Evolutionary conservation across 257 asterid species (phyloP), one percentile per base, ranked within the genome.

Genomic region (Haberlea rhodopensis): DNA sequence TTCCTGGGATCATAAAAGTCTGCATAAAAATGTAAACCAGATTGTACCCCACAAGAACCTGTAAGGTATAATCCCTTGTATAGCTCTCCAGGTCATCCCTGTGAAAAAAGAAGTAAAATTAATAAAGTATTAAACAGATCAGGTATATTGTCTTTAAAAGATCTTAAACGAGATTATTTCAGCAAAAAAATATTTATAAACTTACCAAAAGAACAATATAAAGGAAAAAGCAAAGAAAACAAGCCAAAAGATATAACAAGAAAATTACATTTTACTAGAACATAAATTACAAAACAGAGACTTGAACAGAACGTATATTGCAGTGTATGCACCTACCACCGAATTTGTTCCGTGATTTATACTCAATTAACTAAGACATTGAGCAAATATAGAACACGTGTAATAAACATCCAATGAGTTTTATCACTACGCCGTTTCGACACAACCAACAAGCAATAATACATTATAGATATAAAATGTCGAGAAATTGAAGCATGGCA

Each of bases 1-100:
- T 91, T 59, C 98, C 96, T 0, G 98, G 98, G 61, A 91, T 91
- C 98, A 91, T 91, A 73, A 89, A 91, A 20, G 98, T 91, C 95
- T 91, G 98, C 98, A 91, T 91, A 73, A 87, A 91, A 57, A 91
- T 81, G 89, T 89, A 89, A 72, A 89, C 95, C 51, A 87, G 72
- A 73, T 95, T 85, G 78, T 91, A 91, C 32, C 98, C 95, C 31
- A 91, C 80, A 23, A 91, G 92, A 74, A 91, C 96, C 78, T 91
- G 98, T 29, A 73, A 3, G 3, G 98, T 89, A 78, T 91, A 91
- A 81, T 91, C 98, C 45, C 95, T 91, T 52, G 96, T 82, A 60
- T 91, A 89, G 78, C 82, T 89, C 89, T 89, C 98, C 85, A 91
- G 82, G 66, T 91, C 81, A 76, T 83, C 90, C 90, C 98, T 91